Conservation (phyloP, 2,329 filamentous ascomycete species). For the Berkeleyomyces basicola region DNA sequence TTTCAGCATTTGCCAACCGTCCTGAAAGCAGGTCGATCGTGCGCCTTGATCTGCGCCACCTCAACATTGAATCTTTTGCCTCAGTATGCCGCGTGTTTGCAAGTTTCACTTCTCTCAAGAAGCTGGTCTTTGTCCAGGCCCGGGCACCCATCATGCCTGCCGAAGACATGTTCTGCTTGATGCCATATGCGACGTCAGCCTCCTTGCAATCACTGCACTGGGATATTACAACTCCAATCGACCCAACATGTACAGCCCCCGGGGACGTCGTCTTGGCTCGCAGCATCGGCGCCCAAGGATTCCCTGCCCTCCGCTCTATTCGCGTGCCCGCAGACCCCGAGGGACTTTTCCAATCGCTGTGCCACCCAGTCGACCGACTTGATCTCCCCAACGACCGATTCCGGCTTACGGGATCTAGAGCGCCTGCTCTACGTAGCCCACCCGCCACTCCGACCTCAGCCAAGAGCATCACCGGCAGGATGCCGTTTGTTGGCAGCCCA, state of each 20-base stretch:
- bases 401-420: slow-evolving; percentile 16
- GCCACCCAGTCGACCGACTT: slow-evolving; percentile 41
- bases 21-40: slow-evolving; percentile 29
- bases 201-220: slow-evolving; percentile 42
- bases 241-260: slow-evolving; percentile 27
- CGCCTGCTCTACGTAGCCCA: slow-evolving; percentile 16
- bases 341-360: slow-evolving; percentile 52
- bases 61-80: slow-evolving; percentile 38
- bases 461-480: slow-evolving; percentile 8
- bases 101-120: slow-evolving; percentile 31
- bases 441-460: slow-evolving; percentile 4
- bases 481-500: slow-evolving; percentile 15
- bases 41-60: slow-evolving; percentile 37
- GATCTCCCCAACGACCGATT: slow-evolving; percentile 35
- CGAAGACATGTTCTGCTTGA: slow-evolving; percentile 41
- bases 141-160: slow-evolving; percentile 37
- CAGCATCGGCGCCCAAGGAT: slow-evolving; percentile 43
- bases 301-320: slow-evolving; percentile 43
- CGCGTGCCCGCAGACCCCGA: slow-evolving; percentile 53
- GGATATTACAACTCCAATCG: slow-evolving; percentile 40
- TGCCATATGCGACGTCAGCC: slow-evolving; percentile 43
- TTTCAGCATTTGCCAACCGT: slow-evolving; percentile 39
- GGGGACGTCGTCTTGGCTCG: slow-evolving; percentile 43
- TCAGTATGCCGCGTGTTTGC: slow-evolving; percentile 43
- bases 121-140: slow-evolving; percentile 38